Conservation (phyloP, 2,329 filamentous ascomycete genomes). For the Alternaria postmessia region DNA sequence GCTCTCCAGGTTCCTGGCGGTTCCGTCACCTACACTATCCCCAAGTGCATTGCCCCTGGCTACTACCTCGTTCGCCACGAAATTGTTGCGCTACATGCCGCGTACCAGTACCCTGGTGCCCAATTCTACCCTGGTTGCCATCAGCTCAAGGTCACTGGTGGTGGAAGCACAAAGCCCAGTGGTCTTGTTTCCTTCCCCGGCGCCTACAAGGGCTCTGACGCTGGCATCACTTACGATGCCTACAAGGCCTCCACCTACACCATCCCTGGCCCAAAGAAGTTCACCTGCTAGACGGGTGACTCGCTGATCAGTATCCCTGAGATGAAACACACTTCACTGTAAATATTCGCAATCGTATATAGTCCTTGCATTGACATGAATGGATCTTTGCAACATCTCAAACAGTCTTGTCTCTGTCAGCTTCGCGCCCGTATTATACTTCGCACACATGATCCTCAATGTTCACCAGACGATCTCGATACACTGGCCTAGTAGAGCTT, state of each 20-base stretch:
- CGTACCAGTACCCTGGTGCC: conserved; percentile 60
- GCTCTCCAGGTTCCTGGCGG: conserved; percentile 57
- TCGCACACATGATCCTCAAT: neutral
- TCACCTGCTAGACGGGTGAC: conserved; percentile 35
- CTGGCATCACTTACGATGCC: conserved; percentile 62
- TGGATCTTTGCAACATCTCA: neutral
- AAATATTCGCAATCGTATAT: conserved; percentile 20
- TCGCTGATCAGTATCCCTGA: neutral
- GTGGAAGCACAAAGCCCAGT: conserved; percentile 55
- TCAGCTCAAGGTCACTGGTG: conserved; percentile 63
- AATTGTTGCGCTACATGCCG: conserved; percentile 63
- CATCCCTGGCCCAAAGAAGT: conserved; percentile 39
- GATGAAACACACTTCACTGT: conserved; percentile 7
- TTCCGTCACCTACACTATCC: conserved; percentile 62
- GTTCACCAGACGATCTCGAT: neutral
- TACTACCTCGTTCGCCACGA: conserved; percentile 68
- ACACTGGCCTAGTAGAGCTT: neutral
- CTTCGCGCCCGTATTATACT: neutral
- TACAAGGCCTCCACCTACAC: conserved; percentile 53
- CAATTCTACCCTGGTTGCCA: conserved; percentile 68
- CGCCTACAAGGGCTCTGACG: conserved; percentile 60
- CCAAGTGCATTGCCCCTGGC: conserved; percentile 60
- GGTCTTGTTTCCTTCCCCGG: conserved; percentile 62
- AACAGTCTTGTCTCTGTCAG: neutral
- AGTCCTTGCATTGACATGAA: neutral